These are phyloP conservation scores for Mycosphaerella sp. DNA, from an alignment of 2,329 filamentous ascomycete genomes.

Conservation along the genomic window DNA sequence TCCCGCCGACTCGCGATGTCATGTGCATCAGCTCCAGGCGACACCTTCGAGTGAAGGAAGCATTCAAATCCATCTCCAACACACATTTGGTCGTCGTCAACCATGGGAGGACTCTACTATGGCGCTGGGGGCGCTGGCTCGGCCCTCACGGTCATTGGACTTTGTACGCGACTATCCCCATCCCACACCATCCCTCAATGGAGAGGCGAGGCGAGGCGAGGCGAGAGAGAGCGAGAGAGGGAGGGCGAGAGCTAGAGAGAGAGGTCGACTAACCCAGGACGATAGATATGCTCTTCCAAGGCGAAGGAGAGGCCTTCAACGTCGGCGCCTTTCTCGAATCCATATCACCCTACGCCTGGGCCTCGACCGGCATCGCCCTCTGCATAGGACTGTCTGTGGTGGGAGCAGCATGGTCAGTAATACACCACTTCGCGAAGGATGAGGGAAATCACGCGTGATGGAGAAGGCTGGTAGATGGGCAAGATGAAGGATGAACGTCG, in stretches of 20 bases:
- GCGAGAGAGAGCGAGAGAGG: constrained; percentile 1
- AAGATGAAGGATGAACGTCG: neutral
- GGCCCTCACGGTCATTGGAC: constrained; percentile 34
- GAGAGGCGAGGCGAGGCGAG: too few relatives aligned
- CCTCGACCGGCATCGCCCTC: constrained; percentile 78
- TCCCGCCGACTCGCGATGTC: constrained; percentile 15
- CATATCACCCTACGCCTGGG: constrained; percentile 92
- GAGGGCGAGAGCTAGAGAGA: constrained; percentile 20
- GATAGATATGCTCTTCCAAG: constrained; percentile 96
- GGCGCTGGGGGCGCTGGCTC: constrained; percentile 33
- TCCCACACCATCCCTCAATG: neutral
- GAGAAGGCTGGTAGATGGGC: neutral
- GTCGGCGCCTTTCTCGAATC: constrained; percentile 92
- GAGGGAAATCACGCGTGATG: neutral
- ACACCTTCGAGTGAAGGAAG: neutral
- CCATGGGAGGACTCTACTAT: constrained; percentile 34
- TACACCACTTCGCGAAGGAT: neutral
- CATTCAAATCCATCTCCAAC: neutral
- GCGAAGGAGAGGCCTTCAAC: constrained; percentile 93
- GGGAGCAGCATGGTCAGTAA: constrained; percentile 82
- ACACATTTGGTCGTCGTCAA: neutral
- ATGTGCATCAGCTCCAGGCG: constrained; percentile 13
- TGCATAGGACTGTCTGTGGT: constrained; percentile 96
- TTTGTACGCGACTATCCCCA: constrained; percentile 29
- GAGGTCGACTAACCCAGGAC: too few relatives aligned